phyloP scores from a whole-genome alignment of 495 filamentous ascomycete genomes.

The Sabuloglossum arenarium region DNA sequence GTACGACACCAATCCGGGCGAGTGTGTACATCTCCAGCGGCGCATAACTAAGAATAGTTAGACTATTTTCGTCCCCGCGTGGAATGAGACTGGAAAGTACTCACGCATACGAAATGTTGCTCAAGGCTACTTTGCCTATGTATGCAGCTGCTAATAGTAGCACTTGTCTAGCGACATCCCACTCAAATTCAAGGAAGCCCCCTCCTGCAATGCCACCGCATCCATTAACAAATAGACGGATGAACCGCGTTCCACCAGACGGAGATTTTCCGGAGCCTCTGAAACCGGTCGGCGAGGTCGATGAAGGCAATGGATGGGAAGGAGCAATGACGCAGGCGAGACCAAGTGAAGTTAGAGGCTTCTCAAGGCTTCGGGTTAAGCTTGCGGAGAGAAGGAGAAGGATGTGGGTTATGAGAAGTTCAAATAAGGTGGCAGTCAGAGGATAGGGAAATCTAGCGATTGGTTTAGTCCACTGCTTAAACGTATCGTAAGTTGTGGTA shows the following conservation, averaged over 20 bases:
- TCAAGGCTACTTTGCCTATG: constrained; percentile 25
- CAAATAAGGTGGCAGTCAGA: constrained; percentile 24
- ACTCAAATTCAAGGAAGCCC: constrained; percentile 28
- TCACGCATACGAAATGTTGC: constrained; percentile 29
- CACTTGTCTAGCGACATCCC: constrained; percentile 18
- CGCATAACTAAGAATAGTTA: constrained; percentile 18
- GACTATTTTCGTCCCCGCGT: background rate
- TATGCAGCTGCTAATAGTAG: constrained; percentile 25
- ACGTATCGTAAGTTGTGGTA: background rate
- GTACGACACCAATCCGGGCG: constrained; percentile 24
- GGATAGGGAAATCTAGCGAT: constrained; percentile 24
- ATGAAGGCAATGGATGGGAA: constrained; percentile 12
- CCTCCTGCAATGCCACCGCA: constrained; percentile 29
- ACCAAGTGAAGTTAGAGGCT: constrained; percentile 17
- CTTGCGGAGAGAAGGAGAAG: constrained; percentile 20
- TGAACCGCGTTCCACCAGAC: constrained; percentile 4
- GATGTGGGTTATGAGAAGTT: constrained; percentile 26
- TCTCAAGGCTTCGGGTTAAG: constrained; percentile 18
- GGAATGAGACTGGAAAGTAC: constrained; percentile 1
- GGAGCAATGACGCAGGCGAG: constrained; percentile 21
- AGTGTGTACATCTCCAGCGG: constrained; percentile 26
- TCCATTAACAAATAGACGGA: constrained; percentile 12
- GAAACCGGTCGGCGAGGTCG: constrained; percentile 2
- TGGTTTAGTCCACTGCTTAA: background rate
- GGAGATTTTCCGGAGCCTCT: background rate